Evolutionary conservation across 2,329 filamentous ascomycete species (phyloP).

Genomic region (Xylaria sp.): DNA sequence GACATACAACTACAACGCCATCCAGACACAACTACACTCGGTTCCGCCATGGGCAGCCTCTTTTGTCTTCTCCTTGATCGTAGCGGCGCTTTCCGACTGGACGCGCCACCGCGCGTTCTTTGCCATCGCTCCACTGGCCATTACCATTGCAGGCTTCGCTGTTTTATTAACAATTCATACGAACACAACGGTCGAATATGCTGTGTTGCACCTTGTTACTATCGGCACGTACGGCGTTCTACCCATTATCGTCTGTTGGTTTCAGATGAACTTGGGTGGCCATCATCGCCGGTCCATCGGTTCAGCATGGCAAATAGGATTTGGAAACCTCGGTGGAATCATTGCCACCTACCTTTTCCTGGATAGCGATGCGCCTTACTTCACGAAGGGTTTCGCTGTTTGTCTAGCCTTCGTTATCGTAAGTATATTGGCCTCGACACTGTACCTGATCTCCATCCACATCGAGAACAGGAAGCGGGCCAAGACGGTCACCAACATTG

Average conservation of each 20-base stretch:
- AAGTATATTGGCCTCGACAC: conserved; percentile 67
- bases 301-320: conserved; percentile 80
- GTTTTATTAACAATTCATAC: conserved; percentile 79
- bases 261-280: conserved; percentile 80
- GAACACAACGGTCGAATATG: conserved; percentile 75
- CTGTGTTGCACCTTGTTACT: conserved; percentile 82
- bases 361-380: conserved; percentile 72
- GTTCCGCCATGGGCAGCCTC: conserved; percentile 72
- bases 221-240: conserved; percentile 87
- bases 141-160: conserved; percentile 78
- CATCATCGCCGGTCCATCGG: conserved; percentile 76
- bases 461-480: conserved; percentile 70
- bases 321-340: conserved; percentile 83
- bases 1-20: conserved; percentile 70
- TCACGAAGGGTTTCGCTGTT: conserved; percentile 79
- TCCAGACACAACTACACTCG: conserved; percentile 67
- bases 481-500: conserved; percentile 56
- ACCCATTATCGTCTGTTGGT: conserved; percentile 87
- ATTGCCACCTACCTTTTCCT: conserved; percentile 79
- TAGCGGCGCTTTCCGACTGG: conserved; percentile 78
- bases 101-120: conserved; percentile 79
- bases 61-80: conserved; percentile 80
- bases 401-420: conserved; percentile 78
- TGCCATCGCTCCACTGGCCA: conserved; percentile 71
- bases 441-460: conserved; percentile 69